Percentiles rank a stretch among this genome's conserved stretches.
phyloP scores from a whole-genome alignment of 208 protist species.

The Acanthamoeba lenticulata region DNA sequence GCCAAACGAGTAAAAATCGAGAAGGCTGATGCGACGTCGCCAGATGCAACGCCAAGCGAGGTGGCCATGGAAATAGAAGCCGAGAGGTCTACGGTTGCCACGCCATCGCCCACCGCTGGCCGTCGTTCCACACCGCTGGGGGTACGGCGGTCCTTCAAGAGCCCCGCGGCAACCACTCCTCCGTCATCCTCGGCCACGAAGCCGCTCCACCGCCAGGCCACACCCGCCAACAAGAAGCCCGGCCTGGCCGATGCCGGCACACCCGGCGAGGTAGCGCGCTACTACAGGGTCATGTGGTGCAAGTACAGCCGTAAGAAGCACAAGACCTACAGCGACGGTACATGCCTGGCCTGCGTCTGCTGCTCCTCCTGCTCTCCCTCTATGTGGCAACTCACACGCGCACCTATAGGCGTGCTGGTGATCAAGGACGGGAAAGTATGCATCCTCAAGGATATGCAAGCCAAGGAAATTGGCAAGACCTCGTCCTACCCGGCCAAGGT shows the following conservation, averaged over 20 bases:
- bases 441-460: slow-evolving; percentile 69
- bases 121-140: not conserved
- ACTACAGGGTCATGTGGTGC: slow-evolving; percentile 68
- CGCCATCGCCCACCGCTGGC: not conserved
- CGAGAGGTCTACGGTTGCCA: not conserved
- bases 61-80: not conserved
- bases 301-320: slow-evolving; percentile 62
- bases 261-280: not conserved
- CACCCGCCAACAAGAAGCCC: not conserved
- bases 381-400: too few species aligned
- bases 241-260: not conserved
- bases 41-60: not conserved
- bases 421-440: slow-evolving; percentile 52
- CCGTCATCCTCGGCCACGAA: not conserved
- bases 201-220: not conserved
- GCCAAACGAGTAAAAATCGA: not conserved
- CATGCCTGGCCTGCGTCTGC: not conserved
- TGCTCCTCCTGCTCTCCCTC: not conserved
- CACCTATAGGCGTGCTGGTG: slow-evolving; percentile 62
- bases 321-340: slow-evolving; percentile 70
- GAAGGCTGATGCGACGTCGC: not conserved
- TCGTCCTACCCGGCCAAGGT: slow-evolving; percentile 40
- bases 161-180: not conserved
- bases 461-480: slow-evolving; percentile 66
- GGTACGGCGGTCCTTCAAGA: not conserved